Conservation (phyloP, 768 basidiomycete species). For the Antrodiella citrinella region DNA sequence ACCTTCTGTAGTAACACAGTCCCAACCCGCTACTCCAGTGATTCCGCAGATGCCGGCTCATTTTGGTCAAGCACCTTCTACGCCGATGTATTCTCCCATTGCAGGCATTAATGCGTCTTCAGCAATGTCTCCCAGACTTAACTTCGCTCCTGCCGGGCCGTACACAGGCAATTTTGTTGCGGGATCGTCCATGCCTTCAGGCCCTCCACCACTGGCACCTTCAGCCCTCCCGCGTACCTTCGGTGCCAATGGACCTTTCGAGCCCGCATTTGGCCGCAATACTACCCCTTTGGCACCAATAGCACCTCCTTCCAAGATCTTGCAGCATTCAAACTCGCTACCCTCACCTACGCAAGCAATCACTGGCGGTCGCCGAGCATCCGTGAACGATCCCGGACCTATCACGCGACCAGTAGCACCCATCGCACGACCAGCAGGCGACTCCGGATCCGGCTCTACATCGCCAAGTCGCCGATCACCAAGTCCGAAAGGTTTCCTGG, state of each 20-base stretch:
- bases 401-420: slow-evolving; percentile 53
- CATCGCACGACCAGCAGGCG: slow-evolving; percentile 53
- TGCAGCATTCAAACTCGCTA: slow-evolving; percentile 21
- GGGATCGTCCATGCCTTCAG: slow-evolving; percentile 37
- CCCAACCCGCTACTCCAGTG: slow-evolving; percentile 43
- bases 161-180: slow-evolving; percentile 43
- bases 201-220: slow-evolving; percentile 40
- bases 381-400: slow-evolving; percentile 45
- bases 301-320: slow-evolving; percentile 31
- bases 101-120: slow-evolving; percentile 33
- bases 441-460: slow-evolving; percentile 49
- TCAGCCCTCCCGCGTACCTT: slow-evolving; percentile 49
- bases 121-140: slow-evolving; percentile 48
- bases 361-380: slow-evolving; percentile 38
- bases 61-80: slow-evolving; percentile 28
- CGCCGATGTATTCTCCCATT: slow-evolving; percentile 40
- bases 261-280: slow-evolving; percentile 39
- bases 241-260: slow-evolving; percentile 43
- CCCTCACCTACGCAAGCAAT: slow-evolving; percentile 33
- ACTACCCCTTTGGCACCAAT: slow-evolving; percentile 25
- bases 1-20: slow-evolving; percentile 24
- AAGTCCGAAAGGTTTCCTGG: slow-evolving; percentile 59
- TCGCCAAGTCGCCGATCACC: slow-evolving; percentile 46
- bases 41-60: slow-evolving; percentile 39
- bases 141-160: slow-evolving; percentile 38